Percentiles rank a stretch among this genome's conserved stretches.
Conservation (phyloP, 208 protist species). For the Crithidia acanthocephali region DNA sequence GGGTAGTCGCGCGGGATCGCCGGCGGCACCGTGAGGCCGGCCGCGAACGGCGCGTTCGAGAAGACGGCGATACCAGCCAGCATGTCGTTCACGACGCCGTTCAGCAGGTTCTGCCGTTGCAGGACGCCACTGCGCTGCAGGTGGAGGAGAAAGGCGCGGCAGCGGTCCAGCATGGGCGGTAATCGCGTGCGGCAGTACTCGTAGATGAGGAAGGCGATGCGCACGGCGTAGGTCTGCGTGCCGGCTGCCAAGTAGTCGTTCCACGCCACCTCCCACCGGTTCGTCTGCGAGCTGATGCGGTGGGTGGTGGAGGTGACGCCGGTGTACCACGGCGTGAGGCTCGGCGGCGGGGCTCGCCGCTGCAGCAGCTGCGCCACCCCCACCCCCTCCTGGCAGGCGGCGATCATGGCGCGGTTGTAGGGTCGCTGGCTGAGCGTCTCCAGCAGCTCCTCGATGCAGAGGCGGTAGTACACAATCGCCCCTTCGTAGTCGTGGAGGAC, state of each 20-base stretch:
- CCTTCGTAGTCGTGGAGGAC: constrained; percentile 66
- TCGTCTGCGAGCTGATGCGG: constrained; percentile 46
- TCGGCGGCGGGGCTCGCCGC: constrained; percentile 52
- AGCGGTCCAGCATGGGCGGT: constrained; percentile 60
- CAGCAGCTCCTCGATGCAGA: constrained; percentile 80
- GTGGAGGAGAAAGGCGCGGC: constrained; percentile 42
- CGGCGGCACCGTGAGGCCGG: constrained; percentile 43
- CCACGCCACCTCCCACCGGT: constrained; percentile 66
- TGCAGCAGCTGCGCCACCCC: constrained; percentile 59
- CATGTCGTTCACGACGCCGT: constrained; percentile 65
- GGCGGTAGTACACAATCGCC: constrained; percentile 65
- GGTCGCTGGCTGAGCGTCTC: constrained; percentile 54
- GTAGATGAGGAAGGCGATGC: constrained; percentile 64
- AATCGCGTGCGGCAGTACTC: constrained; percentile 66
- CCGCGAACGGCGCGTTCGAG: constrained; percentile 68
- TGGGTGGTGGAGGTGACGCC: constrained; percentile 43
- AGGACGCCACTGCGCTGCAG: constrained; percentile 57
- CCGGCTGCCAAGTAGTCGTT: constrained; percentile 68
- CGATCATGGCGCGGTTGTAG: constrained; percentile 76
- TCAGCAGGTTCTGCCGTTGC: constrained; percentile 38
- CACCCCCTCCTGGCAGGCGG: constrained; percentile 77
- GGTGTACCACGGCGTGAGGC: constrained; percentile 54
- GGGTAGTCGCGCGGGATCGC: constrained; percentile 50
- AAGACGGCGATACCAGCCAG: constrained; percentile 59
- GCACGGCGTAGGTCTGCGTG: constrained; percentile 48